Conservation (phyloP, 768 basidiomycete genomes). For the Pisolithus microcarpus region DNA sequence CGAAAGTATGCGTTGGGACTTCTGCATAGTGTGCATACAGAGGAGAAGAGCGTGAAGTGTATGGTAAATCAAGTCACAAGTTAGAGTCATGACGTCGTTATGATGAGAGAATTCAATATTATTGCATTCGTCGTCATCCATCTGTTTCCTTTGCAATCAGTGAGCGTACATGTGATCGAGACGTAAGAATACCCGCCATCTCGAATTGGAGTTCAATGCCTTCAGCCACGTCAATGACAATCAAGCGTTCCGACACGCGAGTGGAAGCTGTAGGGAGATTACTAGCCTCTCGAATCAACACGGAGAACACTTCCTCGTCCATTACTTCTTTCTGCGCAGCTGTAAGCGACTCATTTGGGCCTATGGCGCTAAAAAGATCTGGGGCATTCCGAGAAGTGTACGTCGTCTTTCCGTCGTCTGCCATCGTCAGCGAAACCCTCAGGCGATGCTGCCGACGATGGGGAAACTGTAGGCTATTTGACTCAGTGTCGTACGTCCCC, state of each 20-base stretch:
- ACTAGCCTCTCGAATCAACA: slow-evolving; percentile 72
- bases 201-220: slow-evolving; percentile 65
- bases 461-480: slow-evolving; percentile 49
- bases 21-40: slow-evolving; percentile 47
- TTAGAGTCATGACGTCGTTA: slow-evolving; percentile 21
- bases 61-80: slow-evolving; percentile 64
- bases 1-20: slow-evolving; percentile 32
- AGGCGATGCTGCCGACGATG: slow-evolving; percentile 58
- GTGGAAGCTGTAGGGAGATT: slow-evolving; percentile 68
- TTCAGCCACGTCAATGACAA: slow-evolving; percentile 71
- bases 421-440: slow-evolving; percentile 45
- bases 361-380: slow-evolving; percentile 22
- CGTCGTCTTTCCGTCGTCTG: slow-evolving; percentile 27
- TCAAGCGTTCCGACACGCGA: slow-evolving; percentile 69
- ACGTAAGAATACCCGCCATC: slow-evolving; percentile 42
- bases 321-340: slow-evolving; percentile 65
- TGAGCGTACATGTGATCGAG: neutral
- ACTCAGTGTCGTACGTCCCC: slow-evolving; percentile 39
- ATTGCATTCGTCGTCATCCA: slow-evolving; percentile 24
- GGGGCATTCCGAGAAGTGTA: slow-evolving; percentile 33
- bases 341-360: slow-evolving; percentile 46
- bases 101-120: slow-evolving; percentile 5
- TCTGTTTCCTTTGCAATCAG: slow-evolving; percentile 20
- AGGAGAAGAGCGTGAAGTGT: slow-evolving; percentile 59
- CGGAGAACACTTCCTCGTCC: slow-evolving; percentile 73